These are phyloP conservation scores for Rhodamnia argentea DNA, from an alignment of 345 rosid species.

Conservation along the genomic window DNA sequence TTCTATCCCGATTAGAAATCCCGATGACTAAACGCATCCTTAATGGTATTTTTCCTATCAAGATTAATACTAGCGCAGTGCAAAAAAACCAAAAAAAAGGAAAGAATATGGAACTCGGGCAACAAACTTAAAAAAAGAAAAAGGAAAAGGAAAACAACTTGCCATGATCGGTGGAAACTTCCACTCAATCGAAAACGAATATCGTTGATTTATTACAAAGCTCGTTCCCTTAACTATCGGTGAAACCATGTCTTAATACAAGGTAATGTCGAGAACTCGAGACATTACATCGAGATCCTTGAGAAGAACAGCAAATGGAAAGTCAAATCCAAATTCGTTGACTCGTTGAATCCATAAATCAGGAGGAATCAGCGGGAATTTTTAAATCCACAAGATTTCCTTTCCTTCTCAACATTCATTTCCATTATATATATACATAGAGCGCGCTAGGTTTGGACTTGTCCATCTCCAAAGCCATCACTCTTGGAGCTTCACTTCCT, in stretches of 20 bases:
- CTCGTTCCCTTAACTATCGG: background rate
- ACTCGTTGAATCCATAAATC: too few relatives aligned
- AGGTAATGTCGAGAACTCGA: background rate
- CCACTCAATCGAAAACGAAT: background rate
- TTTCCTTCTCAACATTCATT: too few relatives aligned
- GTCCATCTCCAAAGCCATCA: background rate
- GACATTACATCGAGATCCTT: background rate
- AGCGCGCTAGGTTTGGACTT: background rate
- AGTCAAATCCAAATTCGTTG: too few relatives aligned
- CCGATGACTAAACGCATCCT: too few relatives aligned
- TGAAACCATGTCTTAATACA: background rate
- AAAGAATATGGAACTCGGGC: background rate
- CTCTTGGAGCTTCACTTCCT: background rate
- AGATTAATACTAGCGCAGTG: background rate
- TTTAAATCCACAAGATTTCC: too few relatives aligned
- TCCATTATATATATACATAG: too few relatives aligned
- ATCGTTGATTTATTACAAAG: background rate
- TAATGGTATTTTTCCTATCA: background rate
- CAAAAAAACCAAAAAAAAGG: background rate
- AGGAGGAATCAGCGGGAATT: too few relatives aligned
- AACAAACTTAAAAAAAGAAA: background rate
- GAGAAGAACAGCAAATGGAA: too few relatives aligned
- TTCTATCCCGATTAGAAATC: too few relatives aligned
- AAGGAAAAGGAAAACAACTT: background rate
- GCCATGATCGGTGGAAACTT: background rate